Base-by-base conservation (phyloP, 441 rosid genomes). In the Gossypium davidsonii region DNA sequence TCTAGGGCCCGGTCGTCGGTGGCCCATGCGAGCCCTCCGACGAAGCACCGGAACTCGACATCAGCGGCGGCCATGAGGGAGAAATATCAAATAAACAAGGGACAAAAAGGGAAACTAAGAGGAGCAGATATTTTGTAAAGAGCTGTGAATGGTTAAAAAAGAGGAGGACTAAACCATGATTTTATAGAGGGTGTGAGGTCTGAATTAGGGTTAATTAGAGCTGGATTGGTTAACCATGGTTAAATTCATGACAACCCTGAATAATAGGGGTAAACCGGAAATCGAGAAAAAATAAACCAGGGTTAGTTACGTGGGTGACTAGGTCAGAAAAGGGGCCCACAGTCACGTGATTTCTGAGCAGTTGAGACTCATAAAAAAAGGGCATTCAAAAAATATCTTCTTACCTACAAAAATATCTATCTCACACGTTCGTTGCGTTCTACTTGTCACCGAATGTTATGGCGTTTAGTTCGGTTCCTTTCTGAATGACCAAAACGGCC, bases 11-110 rank as follows among this genome's bases (percentile, higher is more conserved):
- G 67, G 75, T 94, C 94, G 69, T 80, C 86, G 57, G 97, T 94
- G 83, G 94, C 92, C 97, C 95, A 94, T 0, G 97, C 98, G 0
- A 94, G 91, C 78, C 97, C 98, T 56, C 95, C 97, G 51, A 94
- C 95, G 70, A 94, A 94, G 86, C 97, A 94, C 53, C 97, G 67
- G 73, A 0, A 94, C 85, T 94, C 98, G n/a, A 83, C 55, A 18
- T 89, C 97, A 0, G 85, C 81, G 0, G 95, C 66, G 6, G 89
- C 90, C 94, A 90, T 60, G 11, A 58, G 4, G 18, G 11, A 6
- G 6, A 14, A 51, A 1, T 48, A 11, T 11, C 5, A 14, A 12
- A 12, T 1, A 52, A 6, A 2, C 59, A 18, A 21, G 31, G 61
- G 7, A 3, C 6, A 21, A 21, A 4, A 6, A 20, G 15, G 31